phyloP scores from a whole-genome alignment of 2,329 filamentous ascomycete species.

The Aspergillus pseudotamarii region DNA sequence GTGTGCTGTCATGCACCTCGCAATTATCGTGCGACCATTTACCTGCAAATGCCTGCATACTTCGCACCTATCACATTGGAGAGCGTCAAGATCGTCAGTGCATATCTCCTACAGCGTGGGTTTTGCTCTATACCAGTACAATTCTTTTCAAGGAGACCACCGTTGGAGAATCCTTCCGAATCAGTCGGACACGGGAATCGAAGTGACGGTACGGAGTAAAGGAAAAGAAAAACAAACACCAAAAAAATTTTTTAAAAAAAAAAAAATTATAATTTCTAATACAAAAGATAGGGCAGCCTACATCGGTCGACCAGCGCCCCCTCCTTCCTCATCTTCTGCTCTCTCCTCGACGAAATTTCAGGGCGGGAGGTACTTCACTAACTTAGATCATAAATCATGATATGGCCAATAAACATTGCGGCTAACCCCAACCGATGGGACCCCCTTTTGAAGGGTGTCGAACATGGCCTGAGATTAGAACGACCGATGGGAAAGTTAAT shows the following conservation, averaged over 20 bases:
- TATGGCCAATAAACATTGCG: not conserved
- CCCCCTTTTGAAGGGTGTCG: slow-evolving; percentile 19
- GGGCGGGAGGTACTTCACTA: slow-evolving; percentile 3
- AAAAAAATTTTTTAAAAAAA: not conserved
- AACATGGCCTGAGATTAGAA: slow-evolving; percentile 23
- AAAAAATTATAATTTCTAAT: not conserved
- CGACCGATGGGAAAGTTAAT: slow-evolving; percentile 28
- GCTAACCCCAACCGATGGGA: not conserved
- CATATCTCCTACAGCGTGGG: not conserved
- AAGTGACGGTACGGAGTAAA: not conserved
- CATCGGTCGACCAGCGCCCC: not conserved
- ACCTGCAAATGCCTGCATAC: slow-evolving; percentile 6
- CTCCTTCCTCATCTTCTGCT: not conserved
- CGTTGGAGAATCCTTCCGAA: not conserved
- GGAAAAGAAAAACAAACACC: not conserved
- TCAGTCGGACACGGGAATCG: not conserved
- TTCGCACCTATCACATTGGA: not conserved
- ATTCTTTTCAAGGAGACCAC: not conserved
- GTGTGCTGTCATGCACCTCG: not conserved
- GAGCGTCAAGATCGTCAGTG: not conserved
- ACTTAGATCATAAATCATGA: not conserved
- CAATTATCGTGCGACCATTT: not conserved
- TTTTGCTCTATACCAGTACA: not conserved
- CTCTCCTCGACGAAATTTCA: slow-evolving; percentile 14
- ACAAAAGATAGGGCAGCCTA: not conserved